Evolutionary conservation across 345 rosid species (phyloP), one percentile per base, ranked within the genome.

Genomic region (Pugionium cornutum): DNA sequence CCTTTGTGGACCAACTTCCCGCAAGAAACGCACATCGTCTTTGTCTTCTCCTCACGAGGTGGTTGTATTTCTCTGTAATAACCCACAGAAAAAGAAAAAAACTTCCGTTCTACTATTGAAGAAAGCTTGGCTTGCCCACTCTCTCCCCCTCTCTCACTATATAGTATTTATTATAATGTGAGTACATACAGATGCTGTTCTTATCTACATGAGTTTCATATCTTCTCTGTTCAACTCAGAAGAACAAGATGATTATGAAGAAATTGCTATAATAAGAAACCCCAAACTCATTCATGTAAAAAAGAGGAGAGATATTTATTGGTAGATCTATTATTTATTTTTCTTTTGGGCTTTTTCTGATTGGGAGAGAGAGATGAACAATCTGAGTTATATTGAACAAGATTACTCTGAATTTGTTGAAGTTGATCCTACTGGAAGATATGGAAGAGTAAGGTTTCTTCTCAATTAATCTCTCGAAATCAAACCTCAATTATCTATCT

Each of bases 401-500:
- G 97, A 84, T 56, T 70, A 50, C 73, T 77, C 84, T 73, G 97
- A 87, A 72, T 95, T 89, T 82, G 85, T 91, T 73, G 99, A 95
- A 79, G 89, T 89, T 81, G 99, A 95, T 87, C 99, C 99, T 44
- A 81, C 95, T 45, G 96, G 99, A 76, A 87, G 99, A 88, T 94
- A 94, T 77, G 95, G 97, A 74, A 88, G 97, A 73, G 99, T 94
- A 83, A 33, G 0, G 39, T 42, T 53, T 67, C 51, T 9, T 73
- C 30, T 33, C 58, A 71, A 50, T 61, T 6, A 32, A 49, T 50
- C 48, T 39, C 45, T 66, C 55, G 5, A 10, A 2, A 30, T 68
- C 45, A 64, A 42, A 51, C 66, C 72, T 73, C 34, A 4, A 4
- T 33, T 25, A 11, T 25, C 53, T 35, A 66, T 28, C 49, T 44